Base-by-base conservation (phyloP, 2,329 filamentous ascomycete genomes). In the Westerdykella aurantiaca region DNA sequence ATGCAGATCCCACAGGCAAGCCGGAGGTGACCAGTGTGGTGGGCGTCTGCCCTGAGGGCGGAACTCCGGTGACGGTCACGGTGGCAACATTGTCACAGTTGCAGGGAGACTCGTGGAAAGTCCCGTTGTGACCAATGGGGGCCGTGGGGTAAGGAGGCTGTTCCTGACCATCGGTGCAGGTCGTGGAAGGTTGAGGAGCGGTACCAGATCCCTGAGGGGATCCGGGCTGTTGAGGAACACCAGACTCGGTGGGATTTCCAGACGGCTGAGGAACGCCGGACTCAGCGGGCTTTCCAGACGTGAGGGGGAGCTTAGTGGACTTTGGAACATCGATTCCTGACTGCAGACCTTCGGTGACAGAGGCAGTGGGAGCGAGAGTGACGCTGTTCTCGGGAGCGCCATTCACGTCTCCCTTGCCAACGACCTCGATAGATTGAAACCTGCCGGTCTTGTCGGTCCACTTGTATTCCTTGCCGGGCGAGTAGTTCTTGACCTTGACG, bases 401-500 rank as follows among this genome's bases (percentile, higher is more conserved):
- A 6, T 58, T 52, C 31, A 56, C 53, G 44, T 66, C 60, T 6
- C 61, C 63, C 7, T 55, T 51, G 45, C 61, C 61, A 14, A 69
- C 52, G 43, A 72, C 60, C 47, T 74, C 66, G 60, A 79, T 79
- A 57, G 70, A 74, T 50, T 74, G 47, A 47, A 58, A 77, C 42
- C 52, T 61, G 34, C 76, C 76, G 12, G 66, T 67, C 50, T 64
- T 62, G 62, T 79, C 76, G 40, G 63, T 64, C 60, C 72, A 79
- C 47, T 69, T 60, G 67, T 79, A 79, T 41, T 69, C 63, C 38
- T 61, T 69, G 21, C 70, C 74, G 6, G 75, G 75, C 49, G 72
- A 71, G 67, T 73, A 72, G 66, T 79, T 78, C 48, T 66, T 69
- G 53, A 79, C 70, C 46, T 68, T 72, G 49, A 79, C 69, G 40